Evolutionary conservation across 2,329 filamentous ascomycete genomes (phyloP), one percentile per base, ranked within the genome.

Genomic region (Ceratocystis huliohia): DNA sequence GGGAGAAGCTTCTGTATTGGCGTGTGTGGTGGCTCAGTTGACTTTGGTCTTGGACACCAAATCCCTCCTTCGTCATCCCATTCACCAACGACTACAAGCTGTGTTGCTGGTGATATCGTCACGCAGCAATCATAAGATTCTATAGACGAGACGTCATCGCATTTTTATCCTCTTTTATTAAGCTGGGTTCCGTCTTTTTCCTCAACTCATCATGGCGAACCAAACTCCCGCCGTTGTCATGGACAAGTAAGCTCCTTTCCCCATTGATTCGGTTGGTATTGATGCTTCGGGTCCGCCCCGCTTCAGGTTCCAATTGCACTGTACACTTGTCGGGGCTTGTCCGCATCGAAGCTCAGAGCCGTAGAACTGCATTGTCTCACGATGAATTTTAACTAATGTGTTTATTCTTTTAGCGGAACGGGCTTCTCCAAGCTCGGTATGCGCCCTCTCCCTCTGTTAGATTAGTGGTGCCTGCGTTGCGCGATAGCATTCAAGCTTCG

Each of bases 221-320:
- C 93, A 97, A 86, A 97, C 94, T 76, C 94, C 94, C 74, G 94
- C 94, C 89, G 94, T 99, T 96, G 94, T 99, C 91, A 99, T 99
- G 93, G 94, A 99, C 94, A 99, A 99, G 94, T 96, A 88, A 80
- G 91, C 84, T 73, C 69, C 76, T 74, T 64, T 68, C 59, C 50
- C 25, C 46, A 33, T 64, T 41, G 44, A 17, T 44, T 22, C 28
- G n/a, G 57, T 28, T 62, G 50, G 15, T 48, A 45, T 44, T 57
- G 15, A 44, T 63, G 46, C 61, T 59, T 46, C 61, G 61, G 61
- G 46, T 30, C 50, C 59, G 64, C 61, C 64, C 64, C 64, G 64
- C 61, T 64, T 61, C 61, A 46, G 61, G 53, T 45, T 20, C 46
- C 46, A 50, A 64, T 64, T 64, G 57, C 30, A 64, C 37, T 45